Evolutionary conservation across 1,284 basidiomycete species (phyloP).

Genomic region (Grifola frondosa): DNA sequence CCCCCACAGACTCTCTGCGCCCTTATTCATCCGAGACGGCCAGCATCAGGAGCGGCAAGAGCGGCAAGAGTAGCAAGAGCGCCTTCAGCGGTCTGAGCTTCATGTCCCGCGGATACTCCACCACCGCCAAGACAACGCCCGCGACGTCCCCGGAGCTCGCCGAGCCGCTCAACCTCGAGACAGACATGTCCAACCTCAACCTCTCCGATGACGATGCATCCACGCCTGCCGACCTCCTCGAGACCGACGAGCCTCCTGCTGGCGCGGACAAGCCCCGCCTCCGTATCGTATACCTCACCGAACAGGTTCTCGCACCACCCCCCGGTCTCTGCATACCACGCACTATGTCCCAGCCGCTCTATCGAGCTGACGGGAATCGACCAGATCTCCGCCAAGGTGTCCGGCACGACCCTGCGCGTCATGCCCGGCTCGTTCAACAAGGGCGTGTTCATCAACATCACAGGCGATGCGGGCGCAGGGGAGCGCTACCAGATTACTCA

Average conservation of each 20-base stretch:
- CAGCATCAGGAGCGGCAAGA: constrained; percentile 50
- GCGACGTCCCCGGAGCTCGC: constrained; percentile 53
- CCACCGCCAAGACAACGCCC: constrained; percentile 43
- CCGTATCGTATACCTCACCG: constrained; percentile 73
- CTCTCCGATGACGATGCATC: constrained; percentile 45
- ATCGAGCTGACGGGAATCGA: constrained; percentile 80
- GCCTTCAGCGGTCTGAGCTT: constrained; percentile 52
- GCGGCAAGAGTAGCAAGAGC: constrained; percentile 56
- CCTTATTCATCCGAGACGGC: constrained; percentile 46
- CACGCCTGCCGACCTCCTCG: constrained; percentile 24
- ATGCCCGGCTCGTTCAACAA: constrained; percentile 82
- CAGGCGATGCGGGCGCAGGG: constrained; percentile 74
- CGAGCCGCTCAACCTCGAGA: constrained; percentile 44
- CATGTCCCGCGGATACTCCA: constrained; percentile 50
- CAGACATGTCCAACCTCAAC: constrained; percentile 59
- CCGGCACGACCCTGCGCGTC: constrained; percentile 82
- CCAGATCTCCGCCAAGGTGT: constrained; percentile 90
- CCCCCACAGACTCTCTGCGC: constrained; percentile 27
- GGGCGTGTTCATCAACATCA: constrained; percentile 83
- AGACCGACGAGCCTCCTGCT: constrained; percentile 23
- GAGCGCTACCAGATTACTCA: constrained; percentile 90
- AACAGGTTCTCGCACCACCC: constrained; percentile 97
- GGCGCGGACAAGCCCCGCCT: constrained; percentile 36
- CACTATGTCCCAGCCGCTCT: constrained; percentile 72
- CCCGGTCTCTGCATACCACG: constrained; percentile 88